Evolutionary conservation across 2,329 filamentous ascomycete species (phyloP), one percentile per base, ranked within the genome.

Genomic region (Pseudocercospora pini-densiflorae): DNA sequence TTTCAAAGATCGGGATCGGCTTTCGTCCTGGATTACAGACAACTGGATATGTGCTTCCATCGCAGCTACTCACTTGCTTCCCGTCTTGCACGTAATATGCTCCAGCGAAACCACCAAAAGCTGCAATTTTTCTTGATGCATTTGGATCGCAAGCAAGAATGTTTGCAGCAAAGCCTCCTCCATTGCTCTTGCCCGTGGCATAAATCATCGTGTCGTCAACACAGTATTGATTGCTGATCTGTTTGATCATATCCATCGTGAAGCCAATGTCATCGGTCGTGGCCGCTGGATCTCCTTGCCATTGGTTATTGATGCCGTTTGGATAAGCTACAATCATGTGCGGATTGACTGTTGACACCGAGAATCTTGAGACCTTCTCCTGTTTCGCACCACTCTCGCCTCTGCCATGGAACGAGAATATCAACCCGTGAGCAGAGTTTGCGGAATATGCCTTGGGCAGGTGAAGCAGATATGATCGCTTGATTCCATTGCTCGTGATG

Each of bases 171-270:
- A 70, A 70, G 8, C 81, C 85, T 2, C 83, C 86, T 6, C 84
- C 86, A 55, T 87, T 86, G 70, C 80, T 87, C 68, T 87, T 86
- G 60, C 82, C 83, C 0, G 78, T 77, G 7, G 78, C 78, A 65
- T 83, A 84, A 47, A 85, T 74, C 8, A 77, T 78, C 3, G 73
- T 71, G 0, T 73, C 64, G 65, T 85, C 80, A 65, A 85, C 77
- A 71, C 82, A 85, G 69, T 81, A 81, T 4, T 70, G 71, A 9
- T 73, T 68, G 57, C 77, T 70, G 19, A 85, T 68, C 23, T 79
- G 67, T 24, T 77, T 72, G 55, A 82, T 72, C 27, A 85, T 75
- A 59, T 82, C 80, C 5, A 80, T 62, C 14, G 78, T 81, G 71
- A 84, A 84, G 7, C 71, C 72, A 2, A 83, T 73, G 65, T 85